Conservation (phyloP, 2,329 filamentous ascomycete species). For the Aspergillus sojae region DNA sequence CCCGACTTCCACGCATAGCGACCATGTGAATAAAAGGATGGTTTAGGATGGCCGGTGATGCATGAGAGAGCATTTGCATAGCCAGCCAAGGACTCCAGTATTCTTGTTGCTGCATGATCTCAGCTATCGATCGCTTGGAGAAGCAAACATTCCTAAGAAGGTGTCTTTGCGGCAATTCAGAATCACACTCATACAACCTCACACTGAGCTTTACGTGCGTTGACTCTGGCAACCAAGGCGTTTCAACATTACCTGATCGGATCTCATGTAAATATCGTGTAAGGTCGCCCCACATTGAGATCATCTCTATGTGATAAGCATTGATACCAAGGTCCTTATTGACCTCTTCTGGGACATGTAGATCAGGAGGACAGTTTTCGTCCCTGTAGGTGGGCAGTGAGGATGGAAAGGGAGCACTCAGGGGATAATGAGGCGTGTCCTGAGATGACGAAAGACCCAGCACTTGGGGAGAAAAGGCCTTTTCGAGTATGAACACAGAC, state of each 20-base stretch:
- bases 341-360: background rate
- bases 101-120: background rate
- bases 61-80: constrained; percentile 9
- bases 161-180: constrained; percentile 5
- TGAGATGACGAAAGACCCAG: background rate
- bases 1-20: background rate
- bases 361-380: background rate
- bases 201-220: constrained; percentile 1
- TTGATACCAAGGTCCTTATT: constrained; percentile 9
- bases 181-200: constrained; percentile 6
- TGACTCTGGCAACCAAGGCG: constrained; percentile 11
- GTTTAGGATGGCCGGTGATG: constrained; percentile 3
- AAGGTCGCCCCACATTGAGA: constrained; percentile 6
- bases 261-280: constrained; percentile 1
- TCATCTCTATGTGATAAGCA: constrained; percentile 7
- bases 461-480: background rate
- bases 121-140: background rate
- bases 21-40: constrained; percentile 13
- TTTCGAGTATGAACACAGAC: constrained; percentile 13
- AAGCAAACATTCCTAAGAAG: constrained; percentile 8
- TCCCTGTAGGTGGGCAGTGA: background rate
- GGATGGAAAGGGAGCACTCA: constrained; percentile 4
- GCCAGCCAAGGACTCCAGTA: constrained; percentile 12
- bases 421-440: background rate
- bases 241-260: background rate